Evolutionary conservation across 164 flowering plant genomes (phyloP), one percentile per base, ranked within the genome.

Genomic region (Liquidambar formosana): DNA sequence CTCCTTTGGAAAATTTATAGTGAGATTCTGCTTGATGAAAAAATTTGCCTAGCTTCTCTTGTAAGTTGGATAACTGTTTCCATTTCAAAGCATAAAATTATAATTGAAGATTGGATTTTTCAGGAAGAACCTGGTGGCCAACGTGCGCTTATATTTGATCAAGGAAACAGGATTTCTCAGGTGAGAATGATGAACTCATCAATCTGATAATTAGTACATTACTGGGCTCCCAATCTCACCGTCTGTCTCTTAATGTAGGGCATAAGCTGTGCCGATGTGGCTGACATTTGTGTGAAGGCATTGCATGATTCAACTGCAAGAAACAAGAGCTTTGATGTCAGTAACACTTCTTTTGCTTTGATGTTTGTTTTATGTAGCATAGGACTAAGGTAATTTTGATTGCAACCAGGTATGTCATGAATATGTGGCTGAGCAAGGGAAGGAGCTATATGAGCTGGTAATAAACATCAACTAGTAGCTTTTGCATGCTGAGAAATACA

Each of bases 91-190:
- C 18, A 1, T 4, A 46, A 10, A 10, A 33, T 27, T 11, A 14
- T 62, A 21, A 72, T 41, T 47, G 38, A 51, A 45, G 18, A 18
- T 64, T 67, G 22, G 49, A 67, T 68, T 21, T 63, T 80, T 41
- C 89, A 94, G 97, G 99, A 95, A 79, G 99, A 92, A 76, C 97
- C 99, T 41, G 99, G 99, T 26, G 99, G 99, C 18, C 97, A 95
- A 73, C 93, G 99, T 57, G 99, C 99, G 16, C 96, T 92, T 45
- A 87, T 95, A 68, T 95, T 92, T 78, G 97, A 95, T 79, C 99
- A 95, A 82, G 99, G 99, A 77, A 95, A 95, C 82, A 83, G 97
- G 72, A 89, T 95, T 73, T 85, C 99, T 63, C 99, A 91, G 93
- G 99, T 94, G 28, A 72, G 65, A 57, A 28, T 54, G 46, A 15